phyloP scores from a whole-genome alignment of 805 yeast species.

The Zygosaccharomyces pseudorouxii region DNA sequence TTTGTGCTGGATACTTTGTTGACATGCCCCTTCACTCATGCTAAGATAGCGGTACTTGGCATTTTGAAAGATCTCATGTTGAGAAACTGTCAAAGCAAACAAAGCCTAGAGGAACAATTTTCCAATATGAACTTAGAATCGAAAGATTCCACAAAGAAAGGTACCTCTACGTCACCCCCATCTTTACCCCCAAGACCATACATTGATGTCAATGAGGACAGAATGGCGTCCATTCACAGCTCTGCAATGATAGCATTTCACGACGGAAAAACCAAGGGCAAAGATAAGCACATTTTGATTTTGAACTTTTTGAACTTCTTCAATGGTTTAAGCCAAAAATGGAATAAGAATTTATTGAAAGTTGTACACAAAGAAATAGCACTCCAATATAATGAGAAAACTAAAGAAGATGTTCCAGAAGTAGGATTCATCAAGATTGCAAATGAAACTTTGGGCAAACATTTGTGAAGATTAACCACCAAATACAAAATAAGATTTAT shows the following conservation, averaged over 20 bases:
- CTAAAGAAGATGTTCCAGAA: slow-evolving; percentile 21
- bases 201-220: slow-evolving; percentile 40
- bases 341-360: slow-evolving; percentile 31
- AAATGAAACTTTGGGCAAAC: slow-evolving; percentile 20
- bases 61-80: slow-evolving; percentile 64
- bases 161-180: slow-evolving; percentile 12
- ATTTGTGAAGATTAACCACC: neutral
- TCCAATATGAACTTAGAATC: slow-evolving; percentile 6
- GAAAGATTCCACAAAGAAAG: slow-evolving; percentile 1
- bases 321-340: slow-evolving; percentile 34
- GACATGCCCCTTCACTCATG: slow-evolving; percentile 60
- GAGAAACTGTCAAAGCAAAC: slow-evolving; percentile 26
- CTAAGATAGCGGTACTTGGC: slow-evolving; percentile 56
- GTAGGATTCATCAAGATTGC: slow-evolving; percentile 30
- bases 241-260: slow-evolving; percentile 15
- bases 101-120: slow-evolving; percentile 7
- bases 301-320: slow-evolving; percentile 56
- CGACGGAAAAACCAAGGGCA: slow-evolving; percentile 23
- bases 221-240: slow-evolving; percentile 39
- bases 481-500: neutral
- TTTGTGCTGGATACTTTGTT: slow-evolving; percentile 61
- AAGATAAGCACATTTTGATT: slow-evolving; percentile 28
- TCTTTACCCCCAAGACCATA: slow-evolving; percentile 27
- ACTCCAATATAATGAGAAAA: slow-evolving; percentile 21
- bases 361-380: slow-evolving; percentile 33